Conservation (phyloP, 2,329 filamentous ascomycete genomes). For the Diplodia scrobiculata region DNA sequence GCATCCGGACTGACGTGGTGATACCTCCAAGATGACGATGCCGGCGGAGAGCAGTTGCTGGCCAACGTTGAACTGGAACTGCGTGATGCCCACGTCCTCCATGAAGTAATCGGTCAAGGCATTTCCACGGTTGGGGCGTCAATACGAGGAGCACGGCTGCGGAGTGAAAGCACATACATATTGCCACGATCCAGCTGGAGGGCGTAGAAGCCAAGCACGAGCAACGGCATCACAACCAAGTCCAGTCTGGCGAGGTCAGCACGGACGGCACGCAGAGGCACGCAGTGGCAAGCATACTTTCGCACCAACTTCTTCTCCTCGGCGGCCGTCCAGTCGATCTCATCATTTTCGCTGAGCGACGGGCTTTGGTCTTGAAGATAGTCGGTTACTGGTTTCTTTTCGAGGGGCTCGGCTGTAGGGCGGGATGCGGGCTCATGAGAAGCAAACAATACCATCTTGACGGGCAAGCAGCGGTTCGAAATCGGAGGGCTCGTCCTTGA, state of each 20-base stretch:
- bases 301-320: conserved; percentile 29
- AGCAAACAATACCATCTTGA: conserved; percentile 23
- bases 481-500: conserved; percentile 18
- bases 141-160: not conserved
- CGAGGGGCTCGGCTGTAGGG: not conserved
- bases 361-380: conserved; percentile 23
- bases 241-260: conserved; percentile 24
- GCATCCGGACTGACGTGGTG: not conserved
- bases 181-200: conserved; percentile 42
- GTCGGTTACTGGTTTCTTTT: conserved; percentile 23
- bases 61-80: conserved; percentile 59
- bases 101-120: conserved; percentile 58
- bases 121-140: conserved; percentile 49
- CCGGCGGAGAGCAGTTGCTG: conserved; percentile 56
- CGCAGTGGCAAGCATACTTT: conserved; percentile 24
- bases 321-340: conserved; percentile 30
- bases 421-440: not conserved
- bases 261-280: not conserved
- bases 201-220: conserved; percentile 37
- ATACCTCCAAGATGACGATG: conserved; percentile 50
- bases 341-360: conserved; percentile 23
- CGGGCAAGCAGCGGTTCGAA: conserved; percentile 12
- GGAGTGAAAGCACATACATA: conserved; percentile 27
- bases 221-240: conserved; percentile 35
- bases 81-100: conserved; percentile 52